Base-by-base conservation (phyloP, 345 rosid species). In the Salix udensis region DNA sequence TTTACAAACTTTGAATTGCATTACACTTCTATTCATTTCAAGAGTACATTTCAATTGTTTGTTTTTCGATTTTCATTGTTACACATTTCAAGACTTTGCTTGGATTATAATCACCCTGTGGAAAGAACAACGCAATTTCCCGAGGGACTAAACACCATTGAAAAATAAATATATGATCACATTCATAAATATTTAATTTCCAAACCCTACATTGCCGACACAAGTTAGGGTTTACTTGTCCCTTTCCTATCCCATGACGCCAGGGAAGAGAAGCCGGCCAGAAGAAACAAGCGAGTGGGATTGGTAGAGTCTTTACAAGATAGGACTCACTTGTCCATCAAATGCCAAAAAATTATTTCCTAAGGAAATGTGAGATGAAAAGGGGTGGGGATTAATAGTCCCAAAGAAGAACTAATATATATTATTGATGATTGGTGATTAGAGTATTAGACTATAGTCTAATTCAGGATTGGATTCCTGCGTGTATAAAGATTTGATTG, bases 241-340 rank as follows among this genome's bases (percentile, higher is more conserved):
- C 39, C 50, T 62, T 67, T 50, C 65, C 31, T 24, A 24, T 53
- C 48, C 26, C 42, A 58, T 40, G 53, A 55, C 60, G 60, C 69
- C 2, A 76, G 8, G 26, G 48, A 55, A 65, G 64, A 69, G 42
- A 5, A 52, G 9, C 31, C 42, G 18, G 66, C 30, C 8, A 44
- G 19, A 37, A 48, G 60, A 48, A 21, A 24, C 10, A 67, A 55
- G 52, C 52, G 67, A 70, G 37, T n/a, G 48, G 39, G 69, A 71
- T 30, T 13, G 77, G 26, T 78, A 11, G 23, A n/a, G 67, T 36
- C 75, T 62, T 53, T 65, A 28, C 78, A 39, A 75, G 36, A 60
- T 79, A 2, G 85, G 75, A 81, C 76, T 77, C 52, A 81, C 76
- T 37, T 52, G 72, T 44, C 85, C 30, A 83, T 86, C 88, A 77